phyloP scores from a whole-genome alignment of 129 eudicot genomes.

The Arctium minus region DNA sequence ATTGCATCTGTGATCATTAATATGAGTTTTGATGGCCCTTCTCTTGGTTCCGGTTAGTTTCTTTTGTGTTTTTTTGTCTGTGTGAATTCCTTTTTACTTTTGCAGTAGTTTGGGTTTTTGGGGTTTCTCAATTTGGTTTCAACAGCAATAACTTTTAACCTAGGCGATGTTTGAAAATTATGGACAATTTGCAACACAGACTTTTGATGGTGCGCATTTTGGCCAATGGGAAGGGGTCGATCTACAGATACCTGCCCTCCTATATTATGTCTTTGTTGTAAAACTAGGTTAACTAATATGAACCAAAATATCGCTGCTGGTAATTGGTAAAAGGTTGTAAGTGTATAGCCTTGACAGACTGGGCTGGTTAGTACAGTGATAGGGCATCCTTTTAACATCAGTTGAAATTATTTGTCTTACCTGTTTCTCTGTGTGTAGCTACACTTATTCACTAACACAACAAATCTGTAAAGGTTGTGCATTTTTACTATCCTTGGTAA shows the following conservation, averaged over 20 bases:
- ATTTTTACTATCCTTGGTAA: not conserved
- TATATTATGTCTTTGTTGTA: not conserved
- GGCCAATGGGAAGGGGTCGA: not conserved
- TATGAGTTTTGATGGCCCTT: slow-evolving; percentile 66
- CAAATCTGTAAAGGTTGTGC: not conserved
- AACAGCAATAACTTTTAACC: not conserved
- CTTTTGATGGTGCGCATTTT: not conserved
- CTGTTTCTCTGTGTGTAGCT: not conserved
- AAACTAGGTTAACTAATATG: not conserved
- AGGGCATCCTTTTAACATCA: not conserved
- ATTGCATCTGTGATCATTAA: slow-evolving; percentile 22
- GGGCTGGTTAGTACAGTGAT: not conserved
- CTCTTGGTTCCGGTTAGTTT: slow-evolving; percentile 65
- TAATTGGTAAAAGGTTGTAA: not conserved
- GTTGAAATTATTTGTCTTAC: no score
- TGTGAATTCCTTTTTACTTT: not conserved
- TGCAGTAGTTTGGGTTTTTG: not conserved
- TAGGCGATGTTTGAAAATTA: not conserved
- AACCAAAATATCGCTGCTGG: not conserved
- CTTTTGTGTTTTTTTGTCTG: not conserved
- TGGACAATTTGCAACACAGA: not conserved
- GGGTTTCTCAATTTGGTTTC: not conserved
- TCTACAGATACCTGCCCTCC: not conserved
- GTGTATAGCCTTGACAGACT: not conserved
- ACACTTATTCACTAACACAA: not conserved